A percentile compares a stretch with the other conserved stretches of the same genome.
Conservation (phyloP, 2,329 filamentous ascomycete species). For the Colletotrichum sojae region DNA sequence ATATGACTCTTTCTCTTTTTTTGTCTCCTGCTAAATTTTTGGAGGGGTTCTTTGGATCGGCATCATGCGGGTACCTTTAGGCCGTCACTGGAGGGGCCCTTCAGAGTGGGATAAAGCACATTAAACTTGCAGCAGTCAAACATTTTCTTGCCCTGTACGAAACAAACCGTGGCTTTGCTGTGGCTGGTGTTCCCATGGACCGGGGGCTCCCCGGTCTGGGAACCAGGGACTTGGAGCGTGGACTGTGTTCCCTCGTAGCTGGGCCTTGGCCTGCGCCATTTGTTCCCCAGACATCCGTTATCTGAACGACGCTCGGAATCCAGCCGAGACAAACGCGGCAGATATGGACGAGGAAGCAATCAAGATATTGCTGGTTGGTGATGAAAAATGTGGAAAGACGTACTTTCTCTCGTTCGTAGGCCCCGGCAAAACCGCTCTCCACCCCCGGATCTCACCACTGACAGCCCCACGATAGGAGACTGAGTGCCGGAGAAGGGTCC, state of each 20-base stretch:
- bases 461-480: constrained; percentile 57
- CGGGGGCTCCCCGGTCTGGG: constrained; percentile 36
- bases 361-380: constrained; percentile 71
- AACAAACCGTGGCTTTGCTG: constrained; percentile 27
- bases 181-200: not conserved
- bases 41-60: constrained; percentile 13
- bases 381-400: constrained; percentile 72
- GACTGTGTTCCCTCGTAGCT: constrained; percentile 9
- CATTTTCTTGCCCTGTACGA: constrained; percentile 1
- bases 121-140: not conserved
- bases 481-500: constrained; percentile 62
- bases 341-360: constrained; percentile 65
- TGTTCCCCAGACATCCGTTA: constrained; percentile 35
- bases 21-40: not conserved
- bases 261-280: constrained; percentile 36
- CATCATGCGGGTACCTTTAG: constrained; percentile 33
- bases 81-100: constrained; percentile 27
- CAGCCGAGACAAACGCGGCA: not conserved
- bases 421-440: constrained; percentile 12
- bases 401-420: constrained; percentile 72
- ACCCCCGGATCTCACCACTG: constrained; percentile 18
- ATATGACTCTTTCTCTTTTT: constrained; percentile 22
- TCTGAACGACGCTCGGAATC: constrained; percentile 22
- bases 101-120: not conserved
- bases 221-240: constrained; percentile 8